Evolutionary conservation across 1,284 basidiomycete species (phyloP).

Genomic region (Tilletia caries): DNA sequence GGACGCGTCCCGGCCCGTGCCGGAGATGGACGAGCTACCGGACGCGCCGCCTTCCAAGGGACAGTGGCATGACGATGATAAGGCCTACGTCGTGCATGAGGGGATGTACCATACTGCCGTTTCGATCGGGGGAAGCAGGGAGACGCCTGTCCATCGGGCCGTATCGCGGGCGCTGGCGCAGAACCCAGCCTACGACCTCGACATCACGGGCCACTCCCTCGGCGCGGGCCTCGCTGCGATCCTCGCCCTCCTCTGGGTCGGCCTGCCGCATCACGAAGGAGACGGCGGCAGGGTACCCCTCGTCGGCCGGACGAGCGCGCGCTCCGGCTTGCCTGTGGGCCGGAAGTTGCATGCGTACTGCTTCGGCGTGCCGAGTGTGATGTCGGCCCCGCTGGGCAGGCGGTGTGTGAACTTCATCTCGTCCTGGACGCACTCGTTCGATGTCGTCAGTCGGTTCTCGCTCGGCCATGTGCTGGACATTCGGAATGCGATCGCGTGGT

Average conservation of each 20-base stretch:
- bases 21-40: neutral
- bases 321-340: slow-evolving; percentile 65
- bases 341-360: slow-evolving; percentile 71
- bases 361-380: slow-evolving; percentile 72
- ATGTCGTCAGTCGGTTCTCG: slow-evolving; percentile 73
- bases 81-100: slow-evolving; percentile 52
- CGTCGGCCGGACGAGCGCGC: slow-evolving; percentile 56
- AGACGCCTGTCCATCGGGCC: slow-evolving; percentile 70
- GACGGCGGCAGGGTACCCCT: too few species aligned
- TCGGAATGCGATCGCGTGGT: slow-evolving; percentile 69
- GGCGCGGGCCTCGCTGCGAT: slow-evolving; percentile 78
- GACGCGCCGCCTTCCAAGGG: neutral
- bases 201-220: slow-evolving; percentile 70
- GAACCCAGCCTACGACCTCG: slow-evolving; percentile 66
- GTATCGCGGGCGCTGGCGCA: slow-evolving; percentile 67
- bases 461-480: slow-evolving; percentile 74
- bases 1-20: neutral
- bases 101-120: slow-evolving; percentile 75
- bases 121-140: slow-evolving; percentile 69
- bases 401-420: slow-evolving; percentile 65
- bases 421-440: slow-evolving; percentile 76
- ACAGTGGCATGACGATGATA: slow-evolving; percentile 1
- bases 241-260: slow-evolving; percentile 72
- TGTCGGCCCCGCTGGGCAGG: slow-evolving; percentile 62
- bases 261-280: neutral